Percentiles rank a stretch among this genome's conserved stretches.
Conservation (phyloP, 257 asterid genomes). For the Thymus quinquecostatus region DNA sequence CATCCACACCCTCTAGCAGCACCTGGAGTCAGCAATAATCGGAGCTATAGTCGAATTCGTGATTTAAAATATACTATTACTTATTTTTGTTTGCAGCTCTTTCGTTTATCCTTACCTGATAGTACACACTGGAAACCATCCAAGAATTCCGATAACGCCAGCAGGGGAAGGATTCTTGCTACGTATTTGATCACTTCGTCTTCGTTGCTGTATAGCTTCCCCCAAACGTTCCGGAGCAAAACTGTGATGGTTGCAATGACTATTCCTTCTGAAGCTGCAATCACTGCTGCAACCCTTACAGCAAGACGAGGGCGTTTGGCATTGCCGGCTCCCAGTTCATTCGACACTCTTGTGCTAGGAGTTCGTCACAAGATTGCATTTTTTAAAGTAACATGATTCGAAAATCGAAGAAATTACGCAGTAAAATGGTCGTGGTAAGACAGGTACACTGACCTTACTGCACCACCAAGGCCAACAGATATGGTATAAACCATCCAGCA, state of each 20-base stretch:
- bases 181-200: slow-evolving; percentile 62
- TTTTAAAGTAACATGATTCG: neutral
- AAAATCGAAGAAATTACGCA: neutral
- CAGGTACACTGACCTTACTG: slow-evolving; percentile 55
- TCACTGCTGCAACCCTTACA: slow-evolving; percentile 44
- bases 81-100: neutral
- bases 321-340: slow-evolving; percentile 70
- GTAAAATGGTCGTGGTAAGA: no score
- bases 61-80: no score
- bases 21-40: slow-evolving; percentile 34
- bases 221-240: slow-evolving; percentile 60
- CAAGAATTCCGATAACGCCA: slow-evolving; percentile 70
- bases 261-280: slow-evolving; percentile 57
- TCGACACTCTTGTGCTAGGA: slow-evolving; percentile 71
- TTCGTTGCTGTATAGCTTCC: slow-evolving; percentile 69
- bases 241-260: slow-evolving; percentile 45
- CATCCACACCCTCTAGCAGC: slow-evolving; percentile 92
- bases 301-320: slow-evolving; percentile 58
- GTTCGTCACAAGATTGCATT: neutral
- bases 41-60: neutral
- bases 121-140: slow-evolving; percentile 86
- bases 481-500: slow-evolving; percentile 80
- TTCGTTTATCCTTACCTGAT: slow-evolving; percentile 47
- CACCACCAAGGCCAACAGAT: slow-evolving; percentile 77
- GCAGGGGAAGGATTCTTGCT: slow-evolving; percentile 62